Evolutionary conservation across 768 basidiomycete genomes (phyloP).

Genomic region (Termitomyces bulborhizus): DNA sequence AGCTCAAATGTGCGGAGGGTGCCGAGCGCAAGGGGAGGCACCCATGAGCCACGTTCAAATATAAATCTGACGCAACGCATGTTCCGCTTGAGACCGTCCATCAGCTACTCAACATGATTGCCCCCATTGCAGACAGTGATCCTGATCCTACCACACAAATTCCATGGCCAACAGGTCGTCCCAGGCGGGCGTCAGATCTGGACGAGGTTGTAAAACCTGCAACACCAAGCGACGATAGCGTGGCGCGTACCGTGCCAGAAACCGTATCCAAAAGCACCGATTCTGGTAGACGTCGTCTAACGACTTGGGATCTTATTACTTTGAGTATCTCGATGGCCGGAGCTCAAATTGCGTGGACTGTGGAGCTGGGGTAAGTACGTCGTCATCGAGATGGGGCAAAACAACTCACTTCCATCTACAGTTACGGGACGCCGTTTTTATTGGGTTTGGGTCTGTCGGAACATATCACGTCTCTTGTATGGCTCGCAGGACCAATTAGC

Average conservation of each 20-base stretch:
- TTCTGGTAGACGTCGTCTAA: constrained; percentile 29
- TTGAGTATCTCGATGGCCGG: constrained; percentile 92
- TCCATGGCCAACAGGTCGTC: constrained; percentile 57
- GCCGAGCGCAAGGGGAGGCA: constrained; percentile 15
- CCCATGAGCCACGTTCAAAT: constrained; percentile 9
- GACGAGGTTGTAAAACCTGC: constrained; percentile 1
- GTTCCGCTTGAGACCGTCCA: constrained; percentile 16
- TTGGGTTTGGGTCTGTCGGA: constrained; percentile 68
- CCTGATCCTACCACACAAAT: constrained; percentile 75
- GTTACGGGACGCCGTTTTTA: constrained; percentile 95
- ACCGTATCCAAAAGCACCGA: constrained; percentile 15
- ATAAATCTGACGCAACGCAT: constrained; percentile 7
- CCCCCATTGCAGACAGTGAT: constrained; percentile 55
- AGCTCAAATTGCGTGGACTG: constrained; percentile 93
- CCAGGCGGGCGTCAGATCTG: constrained; percentile 16
- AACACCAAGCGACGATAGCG: constrained; percentile 10
- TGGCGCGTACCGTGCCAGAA: constrained; percentile 9
- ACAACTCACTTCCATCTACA: constrained; percentile 25
- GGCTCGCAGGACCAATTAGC: constrained; percentile 93
- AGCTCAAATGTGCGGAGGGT: constrained; percentile 12
- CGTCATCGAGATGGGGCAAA: constrained; percentile 1
- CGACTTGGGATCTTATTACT: constrained; percentile 72
- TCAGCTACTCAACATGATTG: constrained; percentile 42
- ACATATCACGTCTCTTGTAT: constrained; percentile 88
- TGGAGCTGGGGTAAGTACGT: constrained; percentile 79